Percentiles rank a stretch among this genome's conserved stretches.
Evolutionary conservation across 1,284 basidiomycete species (phyloP).

Genomic region (Irpex rosettiformis): DNA sequence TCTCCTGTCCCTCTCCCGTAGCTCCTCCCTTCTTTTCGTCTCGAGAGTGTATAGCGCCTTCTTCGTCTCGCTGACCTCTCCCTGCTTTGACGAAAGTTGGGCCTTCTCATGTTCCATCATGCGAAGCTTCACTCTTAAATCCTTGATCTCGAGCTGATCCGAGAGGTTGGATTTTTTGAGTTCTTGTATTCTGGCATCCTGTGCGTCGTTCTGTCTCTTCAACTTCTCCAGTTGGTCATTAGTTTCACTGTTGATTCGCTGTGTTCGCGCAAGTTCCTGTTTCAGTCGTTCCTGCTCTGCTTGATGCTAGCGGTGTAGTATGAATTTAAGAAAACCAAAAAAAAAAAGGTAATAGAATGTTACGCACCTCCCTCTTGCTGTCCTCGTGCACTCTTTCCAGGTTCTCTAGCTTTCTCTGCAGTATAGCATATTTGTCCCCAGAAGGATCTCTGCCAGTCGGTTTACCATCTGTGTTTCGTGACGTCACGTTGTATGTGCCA

Average conservation of each 20-base stretch:
- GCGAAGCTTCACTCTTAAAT: slow-evolving; percentile 56
- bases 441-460: neutral
- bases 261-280: slow-evolving; percentile 47
- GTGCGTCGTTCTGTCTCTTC: slow-evolving; percentile 55
- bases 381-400: slow-evolving; percentile 62
- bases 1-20: slow-evolving; percentile 48
- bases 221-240: slow-evolving; percentile 54
- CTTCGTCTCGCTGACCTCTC: slow-evolving; percentile 49
- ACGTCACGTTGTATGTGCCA: slow-evolving; percentile 30
- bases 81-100: slow-evolving; percentile 48
- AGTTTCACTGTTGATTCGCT: slow-evolving; percentile 49
- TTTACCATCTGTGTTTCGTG: slow-evolving; percentile 1
- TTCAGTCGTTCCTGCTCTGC: slow-evolving; percentile 57
- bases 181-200: slow-evolving; percentile 56
- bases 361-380: slow-evolving; percentile 60
- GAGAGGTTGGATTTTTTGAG: slow-evolving; percentile 45
- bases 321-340: slow-evolving; percentile 6
- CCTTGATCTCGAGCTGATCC: slow-evolving; percentile 61
- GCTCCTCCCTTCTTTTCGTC: slow-evolving; percentile 46
- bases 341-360: neutral
- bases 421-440: slow-evolving; percentile 45
- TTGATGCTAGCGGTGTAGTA: slow-evolving; percentile 42
- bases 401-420: slow-evolving; percentile 66
- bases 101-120: slow-evolving; percentile 55
- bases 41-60: slow-evolving; percentile 49